phyloP scores from a whole-genome alignment of 345 rosid species.

The Cardiospermum halicacabum region DNA sequence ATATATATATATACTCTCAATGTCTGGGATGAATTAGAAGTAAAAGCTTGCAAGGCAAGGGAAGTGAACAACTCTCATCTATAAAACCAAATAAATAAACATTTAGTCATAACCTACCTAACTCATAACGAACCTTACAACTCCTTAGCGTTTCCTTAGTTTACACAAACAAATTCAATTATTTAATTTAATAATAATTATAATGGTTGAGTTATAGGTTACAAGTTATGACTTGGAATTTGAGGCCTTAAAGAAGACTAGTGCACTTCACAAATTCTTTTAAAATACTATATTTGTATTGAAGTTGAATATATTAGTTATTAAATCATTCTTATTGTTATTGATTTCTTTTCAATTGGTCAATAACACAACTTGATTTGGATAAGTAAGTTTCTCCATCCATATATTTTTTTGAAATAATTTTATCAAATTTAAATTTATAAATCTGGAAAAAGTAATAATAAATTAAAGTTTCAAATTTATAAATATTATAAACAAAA shows the following conservation, averaged over 20 bases:
- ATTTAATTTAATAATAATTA: not conserved
- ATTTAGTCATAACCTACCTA: conserved; percentile 23
- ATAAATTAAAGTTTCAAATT: no score
- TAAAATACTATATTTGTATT: not conserved
- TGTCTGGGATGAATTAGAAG: not conserved
- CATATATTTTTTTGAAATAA: not conserved
- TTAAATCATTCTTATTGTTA: no score
- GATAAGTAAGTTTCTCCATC: not conserved
- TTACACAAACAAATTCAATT: not conserved
- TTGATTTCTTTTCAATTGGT: not conserved
- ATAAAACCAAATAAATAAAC: not conserved
- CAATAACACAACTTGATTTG: not conserved
- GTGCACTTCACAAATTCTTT: not conserved
- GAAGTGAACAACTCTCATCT: conserved; percentile 18
- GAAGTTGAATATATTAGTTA: no score
- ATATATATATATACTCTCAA: no score
- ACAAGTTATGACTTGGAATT: not conserved
- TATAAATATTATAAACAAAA: no score
- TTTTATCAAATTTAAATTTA: no score
- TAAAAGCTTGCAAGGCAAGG: conserved; percentile 8
- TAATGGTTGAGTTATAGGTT: not conserved
- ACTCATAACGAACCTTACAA: conserved; percentile 15
- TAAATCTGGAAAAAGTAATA: no score
- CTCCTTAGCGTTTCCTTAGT: conserved; percentile 5
- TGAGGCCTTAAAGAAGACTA: not conserved